Conservation (phyloP, 1,284 basidiomycete genomes). For the Coniophora puteana region DNA sequence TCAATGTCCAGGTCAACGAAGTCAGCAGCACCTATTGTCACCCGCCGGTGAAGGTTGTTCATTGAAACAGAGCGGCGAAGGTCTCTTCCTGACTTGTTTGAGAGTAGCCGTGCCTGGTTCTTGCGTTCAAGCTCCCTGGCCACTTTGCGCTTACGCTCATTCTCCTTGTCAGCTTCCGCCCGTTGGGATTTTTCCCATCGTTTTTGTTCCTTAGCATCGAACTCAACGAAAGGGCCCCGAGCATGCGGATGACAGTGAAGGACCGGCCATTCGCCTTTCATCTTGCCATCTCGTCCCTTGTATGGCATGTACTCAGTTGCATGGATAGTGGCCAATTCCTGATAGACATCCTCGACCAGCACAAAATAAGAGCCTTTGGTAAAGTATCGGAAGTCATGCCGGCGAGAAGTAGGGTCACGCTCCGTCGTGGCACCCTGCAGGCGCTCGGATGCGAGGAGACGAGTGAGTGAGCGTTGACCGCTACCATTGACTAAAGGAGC, state of each 20-base stretch:
- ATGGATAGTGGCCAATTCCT: slow-evolving; percentile 72
- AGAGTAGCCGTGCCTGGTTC: slow-evolving; percentile 36
- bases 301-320: slow-evolving; percentile 59
- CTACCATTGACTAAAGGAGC: slow-evolving; percentile 19
- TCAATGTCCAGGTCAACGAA: slow-evolving; percentile 48
- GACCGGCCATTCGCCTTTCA: slow-evolving; percentile 62
- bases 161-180: slow-evolving; percentile 46
- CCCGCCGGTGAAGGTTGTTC: slow-evolving; percentile 65
- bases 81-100: slow-evolving; percentile 47
- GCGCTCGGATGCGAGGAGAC: slow-evolving; percentile 84
- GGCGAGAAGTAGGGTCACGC: slow-evolving; percentile 85
- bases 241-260: slow-evolving; percentile 69
- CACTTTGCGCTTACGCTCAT: slow-evolving; percentile 41
- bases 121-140: slow-evolving; percentile 39
- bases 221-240: slow-evolving; percentile 68
- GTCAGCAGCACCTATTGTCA: slow-evolving; percentile 30
- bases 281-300: slow-evolving; percentile 47
- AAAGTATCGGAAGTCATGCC: slow-evolving; percentile 91
- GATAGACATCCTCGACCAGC: slow-evolving; percentile 86
- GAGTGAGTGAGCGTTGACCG: slow-evolving; percentile 49
- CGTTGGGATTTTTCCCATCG: slow-evolving; percentile 58
- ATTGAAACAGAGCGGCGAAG: slow-evolving; percentile 77
- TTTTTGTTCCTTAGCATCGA: slow-evolving; percentile 66
- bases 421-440: slow-evolving; percentile 83
- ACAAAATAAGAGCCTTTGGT: slow-evolving; percentile 76